Conservation (phyloP, 495 filamentous ascomycete genomes). For the Penicillium herquei region DNA sequence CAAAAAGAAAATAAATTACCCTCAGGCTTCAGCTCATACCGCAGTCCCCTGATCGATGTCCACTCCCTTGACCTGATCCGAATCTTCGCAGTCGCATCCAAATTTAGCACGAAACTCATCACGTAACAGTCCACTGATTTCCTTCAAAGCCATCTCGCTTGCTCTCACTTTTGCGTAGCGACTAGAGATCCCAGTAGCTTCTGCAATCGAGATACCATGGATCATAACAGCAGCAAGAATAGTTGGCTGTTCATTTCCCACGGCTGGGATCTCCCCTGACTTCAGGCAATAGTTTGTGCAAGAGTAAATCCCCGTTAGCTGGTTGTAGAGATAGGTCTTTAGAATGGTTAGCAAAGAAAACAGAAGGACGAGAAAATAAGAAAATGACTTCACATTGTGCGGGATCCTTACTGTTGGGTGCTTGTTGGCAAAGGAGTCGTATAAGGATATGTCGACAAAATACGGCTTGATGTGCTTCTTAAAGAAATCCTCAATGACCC, state of each 20-base stretch:
- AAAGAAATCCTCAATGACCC: conserved; percentile 74
- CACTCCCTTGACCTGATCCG: conserved; percentile 3
- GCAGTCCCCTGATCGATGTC: conserved; percentile 37
- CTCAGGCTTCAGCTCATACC: conserved; percentile 27
- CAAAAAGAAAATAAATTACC: not conserved
- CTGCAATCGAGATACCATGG: conserved; percentile 65
- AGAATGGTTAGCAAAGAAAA: conserved; percentile 18
- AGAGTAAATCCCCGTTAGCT: conserved; percentile 48
- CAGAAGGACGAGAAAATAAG: conserved; percentile 24
- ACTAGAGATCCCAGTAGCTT: conserved; percentile 58
- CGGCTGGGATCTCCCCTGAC: conserved; percentile 44
- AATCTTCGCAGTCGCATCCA: conserved; percentile 58
- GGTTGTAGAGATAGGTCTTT: conserved; percentile 54
- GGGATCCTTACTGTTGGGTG: conserved; percentile 64
- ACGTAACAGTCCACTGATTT: conserved; percentile 54
- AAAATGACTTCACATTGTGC: not conserved
- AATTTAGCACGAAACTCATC: conserved; percentile 61
- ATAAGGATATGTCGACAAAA: conserved; percentile 85
- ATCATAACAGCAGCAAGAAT: conserved; percentile 75
- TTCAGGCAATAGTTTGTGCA: conserved; percentile 58
- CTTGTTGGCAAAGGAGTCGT: conserved; percentile 84
- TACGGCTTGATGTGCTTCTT: conserved; percentile 65
- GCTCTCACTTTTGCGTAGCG: conserved; percentile 74
- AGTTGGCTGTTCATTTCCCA: conserved; percentile 43
- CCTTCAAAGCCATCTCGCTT: conserved; percentile 61